These are phyloP conservation scores for Nannochloris sp. DNA, from an alignment of 139 green algal species.

Conservation along the genomic window DNA sequence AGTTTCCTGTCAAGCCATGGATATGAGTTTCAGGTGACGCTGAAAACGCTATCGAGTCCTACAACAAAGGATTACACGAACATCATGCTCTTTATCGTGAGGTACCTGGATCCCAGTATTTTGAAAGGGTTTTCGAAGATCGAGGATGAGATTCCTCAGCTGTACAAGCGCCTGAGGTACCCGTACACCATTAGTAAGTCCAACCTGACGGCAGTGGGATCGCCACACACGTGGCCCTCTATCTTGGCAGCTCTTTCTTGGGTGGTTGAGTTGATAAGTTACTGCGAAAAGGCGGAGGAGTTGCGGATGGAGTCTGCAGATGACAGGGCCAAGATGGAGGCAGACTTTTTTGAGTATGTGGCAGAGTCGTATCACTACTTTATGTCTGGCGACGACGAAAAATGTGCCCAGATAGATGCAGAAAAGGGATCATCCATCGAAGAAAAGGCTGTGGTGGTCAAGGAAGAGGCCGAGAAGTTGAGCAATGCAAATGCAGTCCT, in stretches of 20 bases:
- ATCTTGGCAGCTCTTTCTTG: slow-evolving; percentile 74
- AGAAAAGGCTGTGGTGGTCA: slow-evolving; percentile 16
- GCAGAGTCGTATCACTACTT: slow-evolving; percentile 57
- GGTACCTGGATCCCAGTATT: slow-evolving; percentile 64
- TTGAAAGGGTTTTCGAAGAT: slow-evolving; percentile 59
- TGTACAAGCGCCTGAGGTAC: slow-evolving; percentile 91
- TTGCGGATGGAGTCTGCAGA: slow-evolving; percentile 24
- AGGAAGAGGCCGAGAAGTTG: slow-evolving; percentile 18
- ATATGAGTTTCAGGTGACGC: slow-evolving; percentile 67
- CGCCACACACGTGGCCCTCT: slow-evolving; percentile 82
- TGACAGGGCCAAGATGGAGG: slow-evolving; percentile 27
- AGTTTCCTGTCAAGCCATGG: slow-evolving; percentile 68
- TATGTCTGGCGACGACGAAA: slow-evolving; percentile 62
- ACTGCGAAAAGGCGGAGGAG: slow-evolving; percentile 58
- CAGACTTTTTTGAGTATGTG: slow-evolving; percentile 64
- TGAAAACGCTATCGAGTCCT: slow-evolving; percentile 53
- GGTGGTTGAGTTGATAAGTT: slow-evolving; percentile 87
- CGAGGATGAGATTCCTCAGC: slow-evolving; percentile 72
- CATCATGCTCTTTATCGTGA: slow-evolving; percentile 80
- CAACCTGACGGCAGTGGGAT: slow-evolving; percentile 80
- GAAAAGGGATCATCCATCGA: slow-evolving; percentile 45
- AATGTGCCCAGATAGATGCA: slow-evolving; percentile 49
- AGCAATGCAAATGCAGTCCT: slow-evolving; percentile 31
- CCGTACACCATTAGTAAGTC: slow-evolving; percentile 87
- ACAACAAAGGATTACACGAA: slow-evolving; percentile 87